These are phyloP conservation scores for Gynandropsis gynandra DNA, from an alignment of 345 rosid genomes.

Conservation along the genomic window DNA sequence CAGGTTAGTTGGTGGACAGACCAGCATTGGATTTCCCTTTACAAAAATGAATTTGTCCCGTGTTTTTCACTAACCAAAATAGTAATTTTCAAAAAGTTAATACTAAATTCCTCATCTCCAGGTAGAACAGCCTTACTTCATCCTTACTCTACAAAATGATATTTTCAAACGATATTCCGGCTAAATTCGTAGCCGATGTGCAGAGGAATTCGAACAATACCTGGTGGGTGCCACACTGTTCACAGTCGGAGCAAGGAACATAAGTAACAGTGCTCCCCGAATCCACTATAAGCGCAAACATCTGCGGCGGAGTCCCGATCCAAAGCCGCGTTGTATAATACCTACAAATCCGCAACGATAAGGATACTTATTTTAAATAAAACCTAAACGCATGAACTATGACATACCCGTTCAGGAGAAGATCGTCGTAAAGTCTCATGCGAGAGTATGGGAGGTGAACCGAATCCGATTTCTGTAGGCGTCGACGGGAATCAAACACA, in stretches of 20 bases:
- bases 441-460: constrained; percentile 47
- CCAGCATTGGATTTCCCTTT: too few relatives aligned
- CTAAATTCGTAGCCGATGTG: too few relatives aligned
- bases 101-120: too few relatives aligned
- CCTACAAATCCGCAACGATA: constrained; percentile 24
- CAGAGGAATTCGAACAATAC: constrained; percentile 25
- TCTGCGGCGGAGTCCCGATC: constrained; percentile 97
- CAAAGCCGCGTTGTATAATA: constrained; percentile 83
- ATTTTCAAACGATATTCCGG: too few relatives aligned
- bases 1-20: too few relatives aligned
- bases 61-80: too few relatives aligned
- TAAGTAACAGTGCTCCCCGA: constrained; percentile 90
- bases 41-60: too few relatives aligned
- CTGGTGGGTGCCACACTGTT: constrained; percentile 82
- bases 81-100: too few relatives aligned
- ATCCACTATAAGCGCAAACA: constrained; percentile 79
- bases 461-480: constrained; percentile 45
- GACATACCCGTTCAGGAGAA: constrained; percentile 70
- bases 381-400: neutral
- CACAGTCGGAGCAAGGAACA: constrained; percentile 77
- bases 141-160: too few relatives aligned
- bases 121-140: too few relatives aligned
- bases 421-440: constrained; percentile 94
- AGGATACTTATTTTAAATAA: neutral
- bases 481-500: constrained; percentile 33